A percentile compares a stretch with the other conserved stretches of the same genome.
Evolutionary conservation across 2,329 filamentous ascomycete species (phyloP).

Genomic region (Cryoendolithus antarcticus): DNA sequence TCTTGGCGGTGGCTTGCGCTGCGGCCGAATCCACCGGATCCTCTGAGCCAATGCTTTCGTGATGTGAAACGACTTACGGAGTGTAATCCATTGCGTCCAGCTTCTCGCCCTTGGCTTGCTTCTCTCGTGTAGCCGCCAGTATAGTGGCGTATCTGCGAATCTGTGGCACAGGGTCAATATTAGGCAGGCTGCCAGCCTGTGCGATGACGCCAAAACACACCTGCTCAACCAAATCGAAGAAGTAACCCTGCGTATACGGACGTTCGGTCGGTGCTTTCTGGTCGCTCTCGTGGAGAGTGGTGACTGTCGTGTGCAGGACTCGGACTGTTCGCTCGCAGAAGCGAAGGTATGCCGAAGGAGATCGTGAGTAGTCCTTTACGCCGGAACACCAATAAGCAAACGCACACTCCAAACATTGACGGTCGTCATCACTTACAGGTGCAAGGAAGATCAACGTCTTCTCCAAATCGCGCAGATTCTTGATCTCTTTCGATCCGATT

Average conservation of each 20-base stretch:
- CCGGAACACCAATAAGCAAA: conserved; percentile 52
- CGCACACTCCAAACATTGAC: conserved; percentile 43
- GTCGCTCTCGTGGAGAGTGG: conserved; percentile 74
- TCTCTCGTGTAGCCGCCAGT: conserved; percentile 62
- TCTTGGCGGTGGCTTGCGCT: too few species aligned
- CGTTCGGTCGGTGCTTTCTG: conserved; percentile 73
- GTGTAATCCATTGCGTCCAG: conserved; percentile 40
- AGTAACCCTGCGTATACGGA: conserved; percentile 93
- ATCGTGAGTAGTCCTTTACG: conserved; percentile 58
- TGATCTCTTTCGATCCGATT: conserved; percentile 74
- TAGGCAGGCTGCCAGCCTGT: conserved; percentile 5
- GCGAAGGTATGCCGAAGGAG: conserved; percentile 66
- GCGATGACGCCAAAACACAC: conserved; percentile 16
- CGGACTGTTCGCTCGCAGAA: conserved; percentile 86
- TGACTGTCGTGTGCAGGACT: conserved; percentile 80
- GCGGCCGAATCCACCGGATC: too few species aligned
- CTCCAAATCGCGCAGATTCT: conserved; percentile 84
- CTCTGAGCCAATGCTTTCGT: too few species aligned
- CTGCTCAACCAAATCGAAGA: conserved; percentile 91
- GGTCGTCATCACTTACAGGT: conserved; percentile 62
- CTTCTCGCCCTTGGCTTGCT: conserved; percentile 44
- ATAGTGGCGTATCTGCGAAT: conserved; percentile 80
- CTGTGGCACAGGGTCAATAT: conserved; percentile 19
- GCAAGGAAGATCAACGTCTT: conserved; percentile 85
- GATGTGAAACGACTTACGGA: conserved; percentile 27